These are phyloP conservation scores for Eragrostis nindensis DNA, from an alignment of 176 grass and related monocot genomes.

Conservation along the genomic window DNA sequence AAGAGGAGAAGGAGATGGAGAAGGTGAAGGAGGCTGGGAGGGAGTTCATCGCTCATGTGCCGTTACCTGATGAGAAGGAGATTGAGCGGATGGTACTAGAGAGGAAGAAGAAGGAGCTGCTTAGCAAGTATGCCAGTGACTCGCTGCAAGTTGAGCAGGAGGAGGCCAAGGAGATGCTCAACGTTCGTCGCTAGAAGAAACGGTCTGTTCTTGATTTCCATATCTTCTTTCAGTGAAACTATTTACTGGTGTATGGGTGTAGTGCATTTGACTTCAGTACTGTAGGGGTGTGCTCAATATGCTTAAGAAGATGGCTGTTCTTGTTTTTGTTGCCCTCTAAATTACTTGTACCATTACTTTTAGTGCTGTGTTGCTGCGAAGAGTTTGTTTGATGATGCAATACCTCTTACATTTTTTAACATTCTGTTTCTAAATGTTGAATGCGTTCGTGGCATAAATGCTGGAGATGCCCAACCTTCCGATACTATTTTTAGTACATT, in stretches of 20 bases:
- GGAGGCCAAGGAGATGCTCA: slow-evolving; percentile 98
- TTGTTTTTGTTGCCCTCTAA: background rate
- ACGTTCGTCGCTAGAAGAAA: slow-evolving; percentile 67
- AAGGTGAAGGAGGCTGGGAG: slow-evolving; percentile 54
- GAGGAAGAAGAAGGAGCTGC: slow-evolving; percentile 91
- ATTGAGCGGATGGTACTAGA: slow-evolving; percentile 94
- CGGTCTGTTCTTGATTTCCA: slow-evolving; percentile 38
- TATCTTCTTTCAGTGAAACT: slow-evolving; percentile 25
- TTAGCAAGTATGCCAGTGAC: slow-evolving; percentile 87
- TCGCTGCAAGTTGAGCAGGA: slow-evolving; percentile 68
- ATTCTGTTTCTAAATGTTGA: slow-evolving; percentile 26
- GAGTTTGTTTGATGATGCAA: background rate
- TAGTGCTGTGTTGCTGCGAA: slow-evolving; percentile 18
- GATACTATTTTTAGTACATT: background rate
- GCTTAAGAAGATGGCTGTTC: slow-evolving; percentile 19
- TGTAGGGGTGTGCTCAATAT: slow-evolving; percentile 10
- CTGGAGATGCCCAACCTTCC: background rate
- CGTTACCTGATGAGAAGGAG: slow-evolving; percentile 86
- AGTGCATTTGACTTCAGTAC: slow-evolving; percentile 9
- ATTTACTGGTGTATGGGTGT: slow-evolving; percentile 9
- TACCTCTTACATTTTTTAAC: background rate
- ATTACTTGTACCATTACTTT: slow-evolving; percentile 4
- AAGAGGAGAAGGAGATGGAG: slow-evolving; percentile 67
- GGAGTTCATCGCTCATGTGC: slow-evolving; percentile 90
- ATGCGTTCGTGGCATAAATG: slow-evolving; percentile 15